A percentile compares a stretch with the other conserved stretches of the same genome.
phyloP scores from a whole-genome alignment of 345 rosid genomes.

The Rhodamnia rubescens region DNA sequence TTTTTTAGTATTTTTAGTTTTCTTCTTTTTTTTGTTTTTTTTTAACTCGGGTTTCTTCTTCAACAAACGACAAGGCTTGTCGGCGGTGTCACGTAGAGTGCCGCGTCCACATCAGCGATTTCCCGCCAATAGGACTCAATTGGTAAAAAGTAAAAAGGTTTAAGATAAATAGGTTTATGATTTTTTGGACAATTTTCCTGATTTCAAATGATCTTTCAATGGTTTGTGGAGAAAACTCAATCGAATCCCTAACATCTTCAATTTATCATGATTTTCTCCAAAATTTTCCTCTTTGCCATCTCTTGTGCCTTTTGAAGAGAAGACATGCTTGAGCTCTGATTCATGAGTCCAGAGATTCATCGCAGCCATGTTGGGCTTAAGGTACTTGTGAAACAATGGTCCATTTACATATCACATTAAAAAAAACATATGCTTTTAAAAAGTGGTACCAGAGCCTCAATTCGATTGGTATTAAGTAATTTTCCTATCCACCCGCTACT shows the following conservation, averaged over 20 bases:
- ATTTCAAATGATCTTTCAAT: neutral
- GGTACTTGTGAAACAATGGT: neutral
- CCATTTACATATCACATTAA: neutral
- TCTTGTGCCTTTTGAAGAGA: neutral
- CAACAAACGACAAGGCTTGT: fast-evolving
- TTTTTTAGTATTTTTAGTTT: too few species aligned
- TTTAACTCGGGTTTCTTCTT: too few species aligned
- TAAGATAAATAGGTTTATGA: too few species aligned
- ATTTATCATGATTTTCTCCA: neutral
- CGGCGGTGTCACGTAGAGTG: too few species aligned
- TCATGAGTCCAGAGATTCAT: neutral
- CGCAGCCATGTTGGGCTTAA: neutral
- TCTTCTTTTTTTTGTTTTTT: too few species aligned
- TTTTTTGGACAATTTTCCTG: too few species aligned
- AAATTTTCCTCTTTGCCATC: neutral
- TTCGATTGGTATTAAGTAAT: neutral
- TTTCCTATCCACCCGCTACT: neutral
- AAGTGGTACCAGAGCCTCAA: neutral
- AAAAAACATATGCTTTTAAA: neutral
- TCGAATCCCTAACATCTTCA: neutral
- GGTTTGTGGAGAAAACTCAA: neutral
- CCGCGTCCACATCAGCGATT: too few species aligned
- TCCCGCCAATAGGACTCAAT: too few species aligned
- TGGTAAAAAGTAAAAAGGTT: too few species aligned
- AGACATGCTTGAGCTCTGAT: neutral